A percentile compares a stretch with the other conserved stretches of the same genome.
phyloP scores from a whole-genome alignment of 768 basidiomycete genomes.

The Coprinopsis sp. region DNA sequence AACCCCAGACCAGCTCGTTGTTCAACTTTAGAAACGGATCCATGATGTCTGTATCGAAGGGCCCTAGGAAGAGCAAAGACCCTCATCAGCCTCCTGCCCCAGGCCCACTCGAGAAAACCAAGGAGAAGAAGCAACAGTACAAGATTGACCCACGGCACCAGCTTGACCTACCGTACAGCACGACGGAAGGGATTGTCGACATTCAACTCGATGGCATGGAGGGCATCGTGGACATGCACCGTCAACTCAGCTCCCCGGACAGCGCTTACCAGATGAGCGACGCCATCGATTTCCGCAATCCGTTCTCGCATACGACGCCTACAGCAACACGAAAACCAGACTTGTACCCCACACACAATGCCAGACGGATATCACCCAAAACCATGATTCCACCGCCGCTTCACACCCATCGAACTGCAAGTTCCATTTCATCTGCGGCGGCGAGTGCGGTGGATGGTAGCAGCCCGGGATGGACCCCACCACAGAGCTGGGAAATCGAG shows the following conservation, averaged over 20 bases:
- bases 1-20: slow-evolving; percentile 22
- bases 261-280: slow-evolving; percentile 27
- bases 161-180: slow-evolving; percentile 26
- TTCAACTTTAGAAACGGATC: slow-evolving; percentile 14
- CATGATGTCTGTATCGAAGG: slow-evolving; percentile 13
- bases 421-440: slow-evolving; percentile 8
- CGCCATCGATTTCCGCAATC: slow-evolving; percentile 36
- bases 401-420: neutral
- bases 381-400: slow-evolving; percentile 5
- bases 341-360: neutral
- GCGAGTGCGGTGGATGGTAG: slow-evolving; percentile 13
- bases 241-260: slow-evolving; percentile 36
- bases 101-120: slow-evolving; percentile 22
- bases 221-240: slow-evolving; percentile 64
- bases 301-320: slow-evolving; percentile 26
- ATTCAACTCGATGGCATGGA: slow-evolving; percentile 74
- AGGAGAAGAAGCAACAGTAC: slow-evolving; percentile 16
- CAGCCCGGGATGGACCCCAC: slow-evolving; percentile 55
- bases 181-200: slow-evolving; percentile 43
- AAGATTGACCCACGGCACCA: slow-evolving; percentile 29
- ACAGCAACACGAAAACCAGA: neutral
- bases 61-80: no score
- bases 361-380: slow-evolving; percentile 10
- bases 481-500: slow-evolving; percentile 75
- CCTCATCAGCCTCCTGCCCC: no score